A percentile compares a stretch with the other conserved stretches of the same genome.
Evolutionary conservation across 129 eudicot genomes (phyloP).

Genomic region (Escallonia rubra): DNA sequence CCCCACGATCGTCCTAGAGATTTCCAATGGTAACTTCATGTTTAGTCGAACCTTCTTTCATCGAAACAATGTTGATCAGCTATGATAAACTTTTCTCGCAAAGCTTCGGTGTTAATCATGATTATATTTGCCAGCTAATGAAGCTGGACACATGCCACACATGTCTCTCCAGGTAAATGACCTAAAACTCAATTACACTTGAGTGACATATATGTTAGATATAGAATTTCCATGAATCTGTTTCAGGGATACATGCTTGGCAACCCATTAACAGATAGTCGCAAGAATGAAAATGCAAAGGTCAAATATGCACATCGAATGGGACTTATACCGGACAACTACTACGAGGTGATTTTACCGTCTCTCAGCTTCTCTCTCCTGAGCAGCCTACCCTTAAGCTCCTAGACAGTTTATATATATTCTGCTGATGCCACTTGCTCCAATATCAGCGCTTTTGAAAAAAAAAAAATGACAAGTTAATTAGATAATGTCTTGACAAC

Average conservation of each 20-base stretch:
- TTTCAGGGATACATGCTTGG: slow-evolving; percentile 19
- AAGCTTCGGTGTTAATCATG: no score
- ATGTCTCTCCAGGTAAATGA: not conserved
- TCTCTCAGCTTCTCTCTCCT: no score
- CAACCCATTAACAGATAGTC: not conserved
- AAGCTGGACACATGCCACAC: not conserved
- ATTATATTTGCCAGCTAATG: not conserved
- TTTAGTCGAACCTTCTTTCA: no score
- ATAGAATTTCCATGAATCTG: not conserved
- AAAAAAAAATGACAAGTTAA: no score
- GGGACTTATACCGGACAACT: slow-evolving; percentile 9
- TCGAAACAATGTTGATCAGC: no score
- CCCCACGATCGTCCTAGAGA: slow-evolving; percentile 9
- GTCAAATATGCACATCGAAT: slow-evolving; percentile 16
- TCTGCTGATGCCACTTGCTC: not conserved
- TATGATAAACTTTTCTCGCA: no score
- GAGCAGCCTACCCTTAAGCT: no score
- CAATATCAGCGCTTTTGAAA: not conserved
- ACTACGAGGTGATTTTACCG: not conserved
- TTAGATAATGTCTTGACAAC: not conserved
- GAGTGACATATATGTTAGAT: not conserved
- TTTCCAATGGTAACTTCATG: slow-evolving; percentile 6
- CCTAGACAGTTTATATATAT: no score
- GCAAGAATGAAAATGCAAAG: slow-evolving; percentile 1
- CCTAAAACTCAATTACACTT: no score